Evolutionary conservation across 2,329 filamentous ascomycete genomes (phyloP).

Genomic region (Epichloe festucae): DNA sequence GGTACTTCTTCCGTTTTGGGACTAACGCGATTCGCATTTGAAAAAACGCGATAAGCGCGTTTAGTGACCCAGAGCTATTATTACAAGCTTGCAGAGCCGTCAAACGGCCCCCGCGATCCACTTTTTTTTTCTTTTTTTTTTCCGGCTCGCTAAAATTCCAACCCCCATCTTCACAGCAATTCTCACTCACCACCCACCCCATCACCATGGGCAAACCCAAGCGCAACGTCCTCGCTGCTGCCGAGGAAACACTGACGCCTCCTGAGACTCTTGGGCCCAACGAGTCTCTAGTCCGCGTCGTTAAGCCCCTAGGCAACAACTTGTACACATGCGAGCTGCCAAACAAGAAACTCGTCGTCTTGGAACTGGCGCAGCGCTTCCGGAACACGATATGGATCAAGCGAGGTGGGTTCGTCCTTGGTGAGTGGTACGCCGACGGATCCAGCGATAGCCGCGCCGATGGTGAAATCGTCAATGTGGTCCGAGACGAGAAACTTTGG

Average conservation of each 20-base stretch:
- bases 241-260: conserved; percentile 53
- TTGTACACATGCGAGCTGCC: conserved; percentile 70
- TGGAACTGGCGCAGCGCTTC: conserved; percentile 75
- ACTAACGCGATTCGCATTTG: too few relatives aligned
- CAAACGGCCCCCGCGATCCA: too few relatives aligned
- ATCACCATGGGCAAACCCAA: conserved; percentile 34
- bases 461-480: conserved; percentile 87
- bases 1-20: too few relatives aligned
- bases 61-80: too few relatives aligned
- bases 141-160: not conserved
- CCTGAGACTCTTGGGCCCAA: conserved; percentile 44
- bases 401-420: conserved; percentile 72
- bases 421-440: conserved; percentile 53
- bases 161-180: not conserved
- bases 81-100: too few relatives aligned
- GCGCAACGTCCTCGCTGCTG: conserved; percentile 64
- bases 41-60: too few relatives aligned
- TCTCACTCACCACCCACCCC: not conserved
- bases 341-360: conserved; percentile 50
- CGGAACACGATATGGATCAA: conserved; percentile 91
- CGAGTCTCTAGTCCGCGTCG: conserved; percentile 62
- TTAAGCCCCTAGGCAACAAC: conserved; percentile 79
- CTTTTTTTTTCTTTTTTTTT: too few relatives aligned
- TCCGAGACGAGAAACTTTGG: conserved; percentile 85
- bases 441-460: conserved; percentile 64